A percentile compares a stretch with the other conserved stretches of the same genome.
phyloP scores from a whole-genome alignment of 352 stramenopile genomes.

The Ochromonadaceae sp. region DNA sequence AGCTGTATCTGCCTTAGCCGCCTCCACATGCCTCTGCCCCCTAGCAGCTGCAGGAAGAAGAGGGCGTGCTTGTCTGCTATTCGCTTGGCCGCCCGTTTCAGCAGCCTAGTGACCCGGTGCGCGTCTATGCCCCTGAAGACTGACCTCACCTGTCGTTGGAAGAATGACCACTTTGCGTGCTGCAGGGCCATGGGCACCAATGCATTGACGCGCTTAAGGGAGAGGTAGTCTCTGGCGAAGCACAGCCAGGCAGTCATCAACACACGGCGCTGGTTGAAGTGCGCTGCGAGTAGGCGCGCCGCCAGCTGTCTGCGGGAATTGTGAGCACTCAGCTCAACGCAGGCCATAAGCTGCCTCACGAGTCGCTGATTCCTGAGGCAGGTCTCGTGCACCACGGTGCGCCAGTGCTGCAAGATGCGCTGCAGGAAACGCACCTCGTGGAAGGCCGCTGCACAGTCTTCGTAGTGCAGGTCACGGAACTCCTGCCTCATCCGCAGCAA shows the following conservation, averaged over 20 bases:
- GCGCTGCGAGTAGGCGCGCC: background rate
- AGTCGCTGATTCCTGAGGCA: background rate
- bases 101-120: no score
- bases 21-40: no score
- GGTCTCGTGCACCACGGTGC: background rate
- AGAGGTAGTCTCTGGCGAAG: background rate
- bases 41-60: no score
- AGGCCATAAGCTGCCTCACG: background rate
- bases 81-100: no score
- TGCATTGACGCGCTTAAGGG: background rate
- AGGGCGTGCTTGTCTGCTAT: no score
- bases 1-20: no score
- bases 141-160: no score
- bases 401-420: background rate
- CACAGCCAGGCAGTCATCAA: background rate
- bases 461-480: background rate
- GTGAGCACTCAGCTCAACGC: background rate
- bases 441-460: background rate
- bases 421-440: background rate
- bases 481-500: background rate
- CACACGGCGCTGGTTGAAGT: background rate
- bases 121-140: no score
- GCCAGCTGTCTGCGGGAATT: background rate
- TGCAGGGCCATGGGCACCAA: background rate
- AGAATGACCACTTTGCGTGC: background rate